Conservation (phyloP, 768 basidiomycete genomes). For the Auricularia cornea region DNA sequence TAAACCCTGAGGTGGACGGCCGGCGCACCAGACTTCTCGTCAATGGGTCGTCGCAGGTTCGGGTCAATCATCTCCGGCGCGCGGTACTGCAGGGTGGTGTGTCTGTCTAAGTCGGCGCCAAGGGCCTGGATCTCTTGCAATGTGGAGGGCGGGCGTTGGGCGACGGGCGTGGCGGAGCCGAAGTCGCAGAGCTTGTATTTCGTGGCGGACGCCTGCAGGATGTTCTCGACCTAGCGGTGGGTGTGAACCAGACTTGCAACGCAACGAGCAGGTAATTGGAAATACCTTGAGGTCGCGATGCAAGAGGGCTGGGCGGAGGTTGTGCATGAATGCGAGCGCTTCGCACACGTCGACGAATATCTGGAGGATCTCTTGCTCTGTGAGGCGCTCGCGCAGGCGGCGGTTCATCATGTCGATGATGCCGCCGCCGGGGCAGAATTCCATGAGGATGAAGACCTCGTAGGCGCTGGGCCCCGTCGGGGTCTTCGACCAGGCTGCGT, state of each 20-base stretch:
- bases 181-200: slow-evolving; percentile 97
- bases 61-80: slow-evolving; percentile 99
- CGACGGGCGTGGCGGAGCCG: slow-evolving; percentile 79
- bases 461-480: slow-evolving; percentile 59
- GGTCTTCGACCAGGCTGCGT: slow-evolving; percentile 84
- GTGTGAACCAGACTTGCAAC: too few relatives aligned
- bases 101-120: slow-evolving; percentile 85
- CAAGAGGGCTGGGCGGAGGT: slow-evolving; percentile 77
- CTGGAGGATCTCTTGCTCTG: slow-evolving; percentile 92
- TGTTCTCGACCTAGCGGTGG: slow-evolving; percentile 94
- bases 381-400: slow-evolving; percentile 85
- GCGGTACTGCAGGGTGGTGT: slow-evolving; percentile 94
- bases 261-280: not conserved
- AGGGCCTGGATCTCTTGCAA: slow-evolving; percentile 79
- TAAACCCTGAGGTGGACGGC: not conserved
- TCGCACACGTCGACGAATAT: slow-evolving; percentile 98
- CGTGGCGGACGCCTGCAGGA: slow-evolving; percentile 76
- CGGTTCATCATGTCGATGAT: slow-evolving; percentile 99
- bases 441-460: slow-evolving; percentile 99
- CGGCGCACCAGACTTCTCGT: slow-evolving; percentile 63
- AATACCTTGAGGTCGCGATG: slow-evolving; percentile 86
- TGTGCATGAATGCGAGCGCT: slow-evolving; percentile 84
- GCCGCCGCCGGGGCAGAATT: slow-evolving; percentile 92
- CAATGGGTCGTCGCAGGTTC: slow-evolving; percentile 71
- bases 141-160: slow-evolving; percentile 59